phyloP scores from a whole-genome alignment of 1,284 basidiomycete species.

The Cystobasidium slooffiae region DNA sequence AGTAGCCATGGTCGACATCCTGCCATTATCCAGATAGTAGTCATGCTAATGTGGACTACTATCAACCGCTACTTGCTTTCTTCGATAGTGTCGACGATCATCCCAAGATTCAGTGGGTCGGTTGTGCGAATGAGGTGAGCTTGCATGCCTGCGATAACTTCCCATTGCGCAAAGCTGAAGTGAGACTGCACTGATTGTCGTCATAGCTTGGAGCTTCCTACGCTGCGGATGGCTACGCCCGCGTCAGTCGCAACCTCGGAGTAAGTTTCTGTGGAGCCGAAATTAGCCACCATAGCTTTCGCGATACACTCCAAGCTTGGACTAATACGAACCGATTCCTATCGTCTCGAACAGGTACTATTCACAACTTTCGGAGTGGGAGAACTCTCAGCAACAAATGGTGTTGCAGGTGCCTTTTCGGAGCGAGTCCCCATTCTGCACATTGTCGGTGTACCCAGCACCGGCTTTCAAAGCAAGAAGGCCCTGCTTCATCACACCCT shows the following conservation, averaged over 20 bases:
- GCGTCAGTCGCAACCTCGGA: slow-evolving; percentile 67
- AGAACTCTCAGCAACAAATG: slow-evolving; percentile 81
- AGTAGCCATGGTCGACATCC: not conserved
- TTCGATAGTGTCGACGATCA: slow-evolving; percentile 64
- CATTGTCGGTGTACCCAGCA: slow-evolving; percentile 84
- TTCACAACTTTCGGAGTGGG: slow-evolving; percentile 82
- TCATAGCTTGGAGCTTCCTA: slow-evolving; percentile 55
- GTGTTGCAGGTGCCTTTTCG: slow-evolving; percentile 68
- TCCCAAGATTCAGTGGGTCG: no score
- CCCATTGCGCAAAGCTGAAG: no score
- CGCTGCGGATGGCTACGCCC: slow-evolving; percentile 78
- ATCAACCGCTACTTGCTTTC: not conserved
- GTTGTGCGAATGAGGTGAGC: slow-evolving; percentile 68
- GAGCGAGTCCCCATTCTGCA: slow-evolving; percentile 93
- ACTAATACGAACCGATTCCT: slow-evolving; percentile 29
- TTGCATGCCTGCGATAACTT: no score
- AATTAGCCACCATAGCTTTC: not conserved
- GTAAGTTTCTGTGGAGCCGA: not conserved
- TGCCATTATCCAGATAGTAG: not conserved
- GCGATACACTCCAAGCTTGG: not conserved
- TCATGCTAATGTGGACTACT: not conserved
- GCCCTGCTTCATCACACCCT: slow-evolving; percentile 64
- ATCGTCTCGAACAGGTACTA: slow-evolving; percentile 26
- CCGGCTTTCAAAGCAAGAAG: slow-evolving; percentile 66
- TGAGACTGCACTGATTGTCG: no score